These are phyloP conservation scores for Yarrowia keelungensis DNA, from an alignment of 805 yeast genomes.

Conservation along the genomic window DNA sequence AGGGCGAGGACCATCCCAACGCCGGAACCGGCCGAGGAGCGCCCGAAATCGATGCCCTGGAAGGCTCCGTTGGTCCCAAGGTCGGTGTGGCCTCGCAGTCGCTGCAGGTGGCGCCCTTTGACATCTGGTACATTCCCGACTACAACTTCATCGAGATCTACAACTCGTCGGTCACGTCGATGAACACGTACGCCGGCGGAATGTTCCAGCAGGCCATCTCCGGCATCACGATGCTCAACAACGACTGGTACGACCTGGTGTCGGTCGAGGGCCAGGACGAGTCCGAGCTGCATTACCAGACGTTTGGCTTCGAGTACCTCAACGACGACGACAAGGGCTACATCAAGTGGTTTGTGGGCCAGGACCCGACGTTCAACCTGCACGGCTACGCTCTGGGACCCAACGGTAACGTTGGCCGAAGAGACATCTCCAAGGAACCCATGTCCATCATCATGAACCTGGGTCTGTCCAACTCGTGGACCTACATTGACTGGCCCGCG, in stretches of 20 bases:
- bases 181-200: conserved; percentile 92
- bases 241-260: conserved; percentile 80
- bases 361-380: conserved; percentile 74
- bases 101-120: conserved; percentile 89
- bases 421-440: conserved; percentile 86
- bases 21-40: conserved; percentile 91
- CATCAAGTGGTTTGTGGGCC: conserved; percentile 86
- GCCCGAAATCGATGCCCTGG: conserved; percentile 92
- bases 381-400: conserved; percentile 81
- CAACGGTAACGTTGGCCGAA: conserved; percentile 87
- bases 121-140: conserved; percentile 93
- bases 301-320: conserved; percentile 76
- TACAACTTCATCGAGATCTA: conserved; percentile 77
- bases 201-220: conserved; percentile 94
- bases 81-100: conserved; percentile 89
- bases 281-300: conserved; percentile 63
- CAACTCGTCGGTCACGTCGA: conserved; percentile 70
- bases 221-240: conserved; percentile 77
- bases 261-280: conserved; percentile 53
- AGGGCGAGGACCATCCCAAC: conserved; percentile 86
- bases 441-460: conserved; percentile 87
- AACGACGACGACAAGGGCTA: conserved; percentile 77
- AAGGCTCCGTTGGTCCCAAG: conserved; percentile 67
- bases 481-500: conserved; percentile 86
- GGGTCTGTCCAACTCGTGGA: conserved; percentile 93